phyloP scores from a whole-genome alignment of 1,284 basidiomycete species.

The Rhodotorula sp. region DNA sequence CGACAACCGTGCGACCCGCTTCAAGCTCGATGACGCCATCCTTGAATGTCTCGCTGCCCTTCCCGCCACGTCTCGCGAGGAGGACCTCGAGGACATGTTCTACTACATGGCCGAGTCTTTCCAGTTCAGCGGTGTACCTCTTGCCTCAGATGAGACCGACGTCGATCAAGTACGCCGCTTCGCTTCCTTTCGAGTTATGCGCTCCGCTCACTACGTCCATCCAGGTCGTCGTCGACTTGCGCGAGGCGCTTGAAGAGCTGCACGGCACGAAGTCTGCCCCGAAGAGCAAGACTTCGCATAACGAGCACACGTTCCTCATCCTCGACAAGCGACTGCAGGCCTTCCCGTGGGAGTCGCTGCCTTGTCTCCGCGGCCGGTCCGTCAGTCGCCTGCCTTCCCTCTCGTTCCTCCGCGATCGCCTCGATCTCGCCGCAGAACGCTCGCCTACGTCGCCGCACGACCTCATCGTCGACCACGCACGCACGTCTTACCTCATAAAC shows the following conservation, averaged over 20 bases:
- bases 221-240: slow-evolving; percentile 63
- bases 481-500: slow-evolving; percentile 83
- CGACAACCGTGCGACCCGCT: slow-evolving; percentile 60
- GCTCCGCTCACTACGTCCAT: background rate
- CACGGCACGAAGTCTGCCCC: slow-evolving; percentile 53
- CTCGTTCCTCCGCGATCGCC: slow-evolving; percentile 80
- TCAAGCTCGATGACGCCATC: slow-evolving; percentile 64
- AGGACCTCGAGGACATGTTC: slow-evolving; percentile 90
- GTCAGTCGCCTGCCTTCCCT: slow-evolving; percentile 87
- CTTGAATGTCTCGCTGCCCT: slow-evolving; percentile 84
- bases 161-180: slow-evolving; percentile 66
- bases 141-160: slow-evolving; percentile 90
- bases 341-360: slow-evolving; percentile 95
- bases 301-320: slow-evolving; percentile 77
- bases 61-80: slow-evolving; percentile 75
- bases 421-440: slow-evolving; percentile 56
- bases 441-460: slow-evolving; percentile 45
- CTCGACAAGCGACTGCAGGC: slow-evolving; percentile 86
- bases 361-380: slow-evolving; percentile 75
- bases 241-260: slow-evolving; percentile 48
- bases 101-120: slow-evolving; percentile 93
- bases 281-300: background rate
- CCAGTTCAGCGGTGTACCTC: slow-evolving; percentile 84
- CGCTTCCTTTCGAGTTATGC: background rate
- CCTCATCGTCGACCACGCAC: slow-evolving; percentile 62